phyloP scores from a whole-genome alignment of 192 early-diverging fungal species.

The Backusella liffmaniae region DNA sequence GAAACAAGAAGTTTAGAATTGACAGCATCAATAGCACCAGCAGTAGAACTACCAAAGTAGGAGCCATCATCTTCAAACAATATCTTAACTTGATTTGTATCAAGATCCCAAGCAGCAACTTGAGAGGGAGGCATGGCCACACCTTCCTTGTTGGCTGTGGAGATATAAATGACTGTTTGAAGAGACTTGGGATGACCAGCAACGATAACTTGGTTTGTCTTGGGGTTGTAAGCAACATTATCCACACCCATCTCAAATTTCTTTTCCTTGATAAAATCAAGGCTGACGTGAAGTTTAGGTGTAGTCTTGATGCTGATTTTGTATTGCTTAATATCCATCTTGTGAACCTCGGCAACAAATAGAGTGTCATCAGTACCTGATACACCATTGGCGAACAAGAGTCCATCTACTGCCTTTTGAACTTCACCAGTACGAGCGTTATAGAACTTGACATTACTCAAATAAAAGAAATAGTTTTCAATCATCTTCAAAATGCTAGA shows the following conservation, averaged over 20 bases:
- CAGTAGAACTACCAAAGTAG: slow-evolving; percentile 12
- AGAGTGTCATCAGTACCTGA: slow-evolving; percentile 13
- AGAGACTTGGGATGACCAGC: slow-evolving; percentile 30
- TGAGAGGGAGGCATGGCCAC: slow-evolving; percentile 10
- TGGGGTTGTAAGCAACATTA: slow-evolving; percentile 19
- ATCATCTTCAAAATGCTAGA: slow-evolving; percentile 9
- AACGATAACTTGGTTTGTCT: slow-evolving; percentile 21
- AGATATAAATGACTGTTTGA: slow-evolving; percentile 7
- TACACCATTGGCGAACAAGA: slow-evolving; percentile 33
- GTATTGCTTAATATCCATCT: slow-evolving; percentile 14
- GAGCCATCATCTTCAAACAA: slow-evolving; percentile 23
- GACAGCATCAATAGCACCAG: slow-evolving; percentile 14
- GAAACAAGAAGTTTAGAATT: slow-evolving; percentile 14
- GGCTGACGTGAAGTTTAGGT: neutral
- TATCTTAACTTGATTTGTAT: neutral
- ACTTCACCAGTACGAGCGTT: slow-evolving; percentile 20
- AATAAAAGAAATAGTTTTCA: slow-evolving; percentile 28
- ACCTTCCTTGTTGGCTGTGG: neutral
- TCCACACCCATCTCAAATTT: slow-evolving; percentile 28
- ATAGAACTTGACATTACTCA: slow-evolving; percentile 22
- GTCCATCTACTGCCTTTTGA: neutral
- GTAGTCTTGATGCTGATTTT: neutral
- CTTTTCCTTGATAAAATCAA: slow-evolving; percentile 9
- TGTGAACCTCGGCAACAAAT: slow-evolving; percentile 24
- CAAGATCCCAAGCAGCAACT: slow-evolving; percentile 18